Conservation (phyloP, 768 basidiomycete genomes). For the Butyriboletus loyo region DNA sequence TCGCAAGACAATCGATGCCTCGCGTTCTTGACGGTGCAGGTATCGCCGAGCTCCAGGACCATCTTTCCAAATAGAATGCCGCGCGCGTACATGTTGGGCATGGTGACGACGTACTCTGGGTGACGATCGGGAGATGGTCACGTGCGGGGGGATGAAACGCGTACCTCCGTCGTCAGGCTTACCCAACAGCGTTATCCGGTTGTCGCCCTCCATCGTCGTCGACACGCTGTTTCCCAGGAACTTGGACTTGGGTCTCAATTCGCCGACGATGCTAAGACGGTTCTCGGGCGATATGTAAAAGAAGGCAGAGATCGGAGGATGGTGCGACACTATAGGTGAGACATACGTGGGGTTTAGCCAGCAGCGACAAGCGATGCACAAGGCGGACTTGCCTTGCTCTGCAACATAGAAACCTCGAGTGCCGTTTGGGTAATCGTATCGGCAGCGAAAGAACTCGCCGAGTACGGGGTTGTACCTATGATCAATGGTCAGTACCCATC, state of each 20-base stretch:
- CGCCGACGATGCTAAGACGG: constrained; percentile 82
- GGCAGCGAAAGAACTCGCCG: constrained; percentile 96
- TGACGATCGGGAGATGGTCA: constrained; percentile 1
- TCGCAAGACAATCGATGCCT: constrained; percentile 72
- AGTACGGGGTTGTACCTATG: constrained; percentile 92
- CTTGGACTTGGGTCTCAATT: constrained; percentile 91
- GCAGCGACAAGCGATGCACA: background rate
- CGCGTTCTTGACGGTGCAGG: constrained; percentile 80
- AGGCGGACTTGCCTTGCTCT: constrained; percentile 70
- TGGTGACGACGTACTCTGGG: constrained; percentile 81
- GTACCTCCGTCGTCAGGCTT: constrained; percentile 83
- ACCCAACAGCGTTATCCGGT: constrained; percentile 79
- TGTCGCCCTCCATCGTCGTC: constrained; percentile 96
- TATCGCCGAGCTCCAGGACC: constrained; percentile 94
- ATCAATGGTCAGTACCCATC: constrained; percentile 5
- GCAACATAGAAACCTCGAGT: constrained; percentile 95
- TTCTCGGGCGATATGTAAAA: constrained; percentile 93
- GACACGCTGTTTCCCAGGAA: constrained; percentile 97
- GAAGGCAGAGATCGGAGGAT: constrained; percentile 93
- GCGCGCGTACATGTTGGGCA: constrained; percentile 98
- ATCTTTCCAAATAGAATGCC: constrained; percentile 90
- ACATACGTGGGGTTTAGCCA: constrained; percentile 4
- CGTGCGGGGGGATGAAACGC: constrained; percentile 26
- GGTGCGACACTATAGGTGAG: constrained; percentile 75
- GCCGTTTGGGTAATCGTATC: constrained; percentile 88